Evolutionary conservation across 495 filamentous ascomycete species (phyloP).

Genomic region (Melanomma pulvis-pyrius): DNA sequence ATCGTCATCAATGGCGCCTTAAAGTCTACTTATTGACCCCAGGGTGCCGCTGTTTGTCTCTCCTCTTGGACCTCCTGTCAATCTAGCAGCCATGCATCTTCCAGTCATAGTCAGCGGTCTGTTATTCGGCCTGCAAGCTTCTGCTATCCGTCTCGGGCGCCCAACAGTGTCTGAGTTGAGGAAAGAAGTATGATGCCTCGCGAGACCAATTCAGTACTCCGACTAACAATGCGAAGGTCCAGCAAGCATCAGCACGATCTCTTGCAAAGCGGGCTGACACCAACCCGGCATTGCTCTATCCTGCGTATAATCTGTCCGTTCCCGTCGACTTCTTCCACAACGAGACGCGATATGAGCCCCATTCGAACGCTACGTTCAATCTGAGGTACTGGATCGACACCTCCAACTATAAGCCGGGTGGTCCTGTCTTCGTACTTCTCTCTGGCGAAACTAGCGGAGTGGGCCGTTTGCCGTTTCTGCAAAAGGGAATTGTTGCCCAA

Average conservation of each 20-base stretch:
- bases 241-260: neutral
- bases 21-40: conserved; percentile 9
- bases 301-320: conserved; percentile 63
- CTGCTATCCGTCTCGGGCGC: conserved; percentile 5
- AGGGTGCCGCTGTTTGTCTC: neutral
- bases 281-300: conserved; percentile 53
- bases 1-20: neutral
- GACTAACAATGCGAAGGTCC: conserved; percentile 7
- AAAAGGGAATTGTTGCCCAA: conserved; percentile 68
- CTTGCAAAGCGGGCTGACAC: conserved; percentile 40
- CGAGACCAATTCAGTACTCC: neutral
- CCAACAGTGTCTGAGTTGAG: neutral
- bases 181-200: conserved; percentile 12
- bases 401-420: conserved; percentile 65
- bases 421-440: conserved; percentile 71
- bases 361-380: conserved; percentile 59
- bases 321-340: conserved; percentile 79
- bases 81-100: conserved; percentile 9
- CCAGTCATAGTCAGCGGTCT: neutral
- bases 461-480: conserved; percentile 63
- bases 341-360: conserved; percentile 68
- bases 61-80: neutral
- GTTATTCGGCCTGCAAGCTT: conserved; percentile 16
- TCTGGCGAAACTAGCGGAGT: conserved; percentile 64
- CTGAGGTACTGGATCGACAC: conserved; percentile 77